These are phyloP conservation scores for Tetracladium setigerum DNA, from an alignment of 495 filamentous ascomycete species.

Conservation along the genomic window DNA sequence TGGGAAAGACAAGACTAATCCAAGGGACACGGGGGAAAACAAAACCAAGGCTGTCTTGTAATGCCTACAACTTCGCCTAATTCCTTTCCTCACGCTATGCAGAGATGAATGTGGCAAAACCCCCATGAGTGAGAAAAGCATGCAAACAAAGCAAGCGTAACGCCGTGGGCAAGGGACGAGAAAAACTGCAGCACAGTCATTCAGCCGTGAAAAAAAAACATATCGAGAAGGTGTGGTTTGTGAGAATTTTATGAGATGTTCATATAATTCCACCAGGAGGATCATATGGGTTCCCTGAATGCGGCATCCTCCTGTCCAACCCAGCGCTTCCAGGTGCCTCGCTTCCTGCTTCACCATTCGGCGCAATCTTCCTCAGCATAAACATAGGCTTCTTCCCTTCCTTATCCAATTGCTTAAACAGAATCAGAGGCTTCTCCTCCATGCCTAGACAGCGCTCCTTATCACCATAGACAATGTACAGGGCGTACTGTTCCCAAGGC, in stretches of 20 bases:
- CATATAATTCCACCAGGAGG: constrained; percentile 50
- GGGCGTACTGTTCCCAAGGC: constrained; percentile 91
- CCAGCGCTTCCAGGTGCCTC: constrained; percentile 42
- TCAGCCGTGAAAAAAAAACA: too few species aligned
- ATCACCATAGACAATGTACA: constrained; percentile 97
- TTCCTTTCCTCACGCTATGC: constrained; percentile 14
- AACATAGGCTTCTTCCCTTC: constrained; percentile 99
- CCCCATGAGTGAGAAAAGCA: too few species aligned
- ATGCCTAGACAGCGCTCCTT: constrained; percentile 89
- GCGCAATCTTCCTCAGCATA: constrained; percentile 73
- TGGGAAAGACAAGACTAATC: too few species aligned
- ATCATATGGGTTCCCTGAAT: constrained; percentile 31
- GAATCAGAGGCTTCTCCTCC: constrained; percentile 85
- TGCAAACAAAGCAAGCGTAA: too few species aligned
- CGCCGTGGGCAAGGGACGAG: too few species aligned
- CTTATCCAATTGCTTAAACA: constrained; percentile 95
- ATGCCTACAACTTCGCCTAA: background rate
- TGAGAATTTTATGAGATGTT: constrained; percentile 11
- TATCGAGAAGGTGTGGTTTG: too few species aligned
- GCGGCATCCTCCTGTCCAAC: constrained; percentile 20
- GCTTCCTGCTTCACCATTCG: constrained; percentile 23
- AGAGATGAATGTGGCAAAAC: background rate
- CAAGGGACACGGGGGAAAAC: too few species aligned
- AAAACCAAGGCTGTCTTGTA: too few species aligned
- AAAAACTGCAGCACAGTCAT: too few species aligned